Evolutionary conservation across 495 filamentous ascomycete species (phyloP).

Genomic region (Aspergillus taichungensis): DNA sequence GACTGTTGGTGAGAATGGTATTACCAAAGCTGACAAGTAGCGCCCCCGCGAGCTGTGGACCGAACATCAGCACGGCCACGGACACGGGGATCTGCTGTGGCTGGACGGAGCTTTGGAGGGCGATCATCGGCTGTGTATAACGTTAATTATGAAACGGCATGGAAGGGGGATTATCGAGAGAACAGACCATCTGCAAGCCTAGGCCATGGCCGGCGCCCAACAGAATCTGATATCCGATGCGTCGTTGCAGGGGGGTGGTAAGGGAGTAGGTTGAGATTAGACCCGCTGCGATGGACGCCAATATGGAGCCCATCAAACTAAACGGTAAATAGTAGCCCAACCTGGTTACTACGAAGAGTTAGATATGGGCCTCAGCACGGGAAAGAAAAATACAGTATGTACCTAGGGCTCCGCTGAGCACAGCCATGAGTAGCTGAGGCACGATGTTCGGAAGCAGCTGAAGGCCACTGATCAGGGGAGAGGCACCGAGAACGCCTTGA

Average conservation of each 20-base stretch:
- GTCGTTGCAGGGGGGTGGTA: slow-evolving; percentile 34
- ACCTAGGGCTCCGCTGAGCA: slow-evolving; percentile 36
- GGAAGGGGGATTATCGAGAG: background rate
- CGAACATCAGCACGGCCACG: slow-evolving; percentile 45
- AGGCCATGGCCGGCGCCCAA: slow-evolving; percentile 29
- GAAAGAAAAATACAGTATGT: too few species aligned
- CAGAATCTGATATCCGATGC: slow-evolving; percentile 60
- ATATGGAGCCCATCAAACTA: slow-evolving; percentile 40
- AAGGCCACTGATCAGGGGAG: slow-evolving; percentile 28
- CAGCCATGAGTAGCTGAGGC: slow-evolving; percentile 36
- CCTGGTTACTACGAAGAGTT: too few species aligned
- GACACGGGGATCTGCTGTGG: slow-evolving; percentile 32
- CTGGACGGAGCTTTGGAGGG: slow-evolving; percentile 42
- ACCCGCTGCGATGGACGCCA: slow-evolving; percentile 52
- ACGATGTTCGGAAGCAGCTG: slow-evolving; percentile 39
- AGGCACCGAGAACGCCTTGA: slow-evolving; percentile 22
- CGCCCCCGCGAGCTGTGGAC: slow-evolving; percentile 55
- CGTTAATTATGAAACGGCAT: too few species aligned
- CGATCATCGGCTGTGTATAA: slow-evolving; percentile 35
- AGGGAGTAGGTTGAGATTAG: slow-evolving; percentile 48
- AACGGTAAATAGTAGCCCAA: slow-evolving; percentile 37
- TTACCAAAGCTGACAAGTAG: slow-evolving; percentile 58
- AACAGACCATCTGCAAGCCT: slow-evolving; percentile 10
- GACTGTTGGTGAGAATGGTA: slow-evolving; percentile 56
- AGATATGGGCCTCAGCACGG: too few species aligned